Evolutionary conservation across 306 rosid species (phyloP), one percentile per base, ranked within the genome.

Genomic region (Senna tora): DNA sequence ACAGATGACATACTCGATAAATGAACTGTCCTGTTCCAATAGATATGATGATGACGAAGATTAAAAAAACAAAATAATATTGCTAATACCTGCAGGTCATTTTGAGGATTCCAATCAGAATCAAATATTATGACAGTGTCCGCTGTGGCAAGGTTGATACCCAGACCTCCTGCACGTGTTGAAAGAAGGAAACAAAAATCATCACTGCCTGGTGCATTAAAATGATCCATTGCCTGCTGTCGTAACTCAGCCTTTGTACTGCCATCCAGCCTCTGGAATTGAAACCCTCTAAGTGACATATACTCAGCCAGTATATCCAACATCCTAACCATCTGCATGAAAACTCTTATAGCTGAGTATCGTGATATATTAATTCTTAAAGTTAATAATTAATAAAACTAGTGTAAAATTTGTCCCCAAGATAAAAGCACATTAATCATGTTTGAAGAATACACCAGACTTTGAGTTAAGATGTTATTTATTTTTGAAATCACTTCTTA

Each of bases 51-150:
- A 36, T 36, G 5, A 36, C 5, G 38, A 33, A 33, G 6, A 39
- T 39, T 36, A 16, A 10, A 60, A 60, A 60, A n/a, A 59, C 13
- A 12, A n/a, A n/a, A n/a, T n/a, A n/a, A 58, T 0, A 56, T 53
- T 1, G 38, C 60, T 42, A 17, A 55, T 77, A 92, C 99, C 99
- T 95, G 99, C 58, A 95, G 85, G 80, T 95, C 99, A 73, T 95
- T 95, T 74, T 95, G 99, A 56, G 99, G 99, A 84, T 95, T 95
- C 99, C 99, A 95, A 80, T 95, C 99, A 17, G 99, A 95, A 79
- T 95, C 99, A 76, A 95, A 95, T 74, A 95, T 95, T 74, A 95
- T 95, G 57, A 95, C 99, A 5, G 99, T 95, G 82, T 95, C 99
- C 19, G 99, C 99, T 4, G 99, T 95, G 75, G 99, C 99, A 77